Percentiles rank a stretch among this genome's conserved stretches.
These are phyloP conservation scores for Acmispon strigosus DNA, from an alignment of 306 rosid genomes.

Conservation along the genomic window DNA sequence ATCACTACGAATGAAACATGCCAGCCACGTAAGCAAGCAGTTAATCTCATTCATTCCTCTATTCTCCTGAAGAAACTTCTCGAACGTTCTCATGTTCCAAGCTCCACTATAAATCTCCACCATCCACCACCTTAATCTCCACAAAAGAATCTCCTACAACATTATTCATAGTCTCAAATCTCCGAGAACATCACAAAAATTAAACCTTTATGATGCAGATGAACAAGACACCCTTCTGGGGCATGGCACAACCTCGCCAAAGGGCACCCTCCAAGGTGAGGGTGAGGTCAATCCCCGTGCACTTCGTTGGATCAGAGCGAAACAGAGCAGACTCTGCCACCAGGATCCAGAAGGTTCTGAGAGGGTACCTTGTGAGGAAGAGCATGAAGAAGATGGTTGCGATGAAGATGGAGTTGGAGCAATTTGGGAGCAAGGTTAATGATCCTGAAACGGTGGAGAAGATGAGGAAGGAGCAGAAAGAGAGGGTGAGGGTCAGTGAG, in stretches of 20 bases:
- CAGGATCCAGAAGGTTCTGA: slow-evolving; percentile 53
- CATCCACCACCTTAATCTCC: background rate
- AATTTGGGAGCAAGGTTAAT: slow-evolving; percentile 28
- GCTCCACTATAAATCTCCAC: background rate
- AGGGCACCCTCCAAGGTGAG: slow-evolving; percentile 37
- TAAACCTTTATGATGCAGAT: background rate
- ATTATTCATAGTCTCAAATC: background rate
- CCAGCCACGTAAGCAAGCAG: slow-evolving; percentile 9
- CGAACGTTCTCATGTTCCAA: slow-evolving; percentile 24
- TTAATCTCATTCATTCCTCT: background rate
- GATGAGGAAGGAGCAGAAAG: slow-evolving; percentile 39
- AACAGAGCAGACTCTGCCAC: slow-evolving; percentile 24
- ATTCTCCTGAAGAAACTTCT: slow-evolving; percentile 36
- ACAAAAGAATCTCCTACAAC: background rate
- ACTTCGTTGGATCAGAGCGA: slow-evolving; percentile 28
- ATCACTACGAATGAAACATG: background rate
- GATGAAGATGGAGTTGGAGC: slow-evolving; percentile 35
- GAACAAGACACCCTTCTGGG: slow-evolving; percentile 27
- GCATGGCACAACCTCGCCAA: slow-evolving; percentile 10
- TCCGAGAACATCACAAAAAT: background rate
- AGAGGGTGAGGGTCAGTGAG: slow-evolving; percentile 50
- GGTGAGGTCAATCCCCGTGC: slow-evolving; percentile 60
- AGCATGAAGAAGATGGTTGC: slow-evolving; percentile 46
- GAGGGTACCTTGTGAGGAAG: slow-evolving; percentile 60
- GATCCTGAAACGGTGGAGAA: slow-evolving; percentile 16